Percentiles rank a stretch among this genome's conserved stretches.
phyloP scores from a whole-genome alignment of 805 yeast genomes.

The Candida glaebosa region DNA sequence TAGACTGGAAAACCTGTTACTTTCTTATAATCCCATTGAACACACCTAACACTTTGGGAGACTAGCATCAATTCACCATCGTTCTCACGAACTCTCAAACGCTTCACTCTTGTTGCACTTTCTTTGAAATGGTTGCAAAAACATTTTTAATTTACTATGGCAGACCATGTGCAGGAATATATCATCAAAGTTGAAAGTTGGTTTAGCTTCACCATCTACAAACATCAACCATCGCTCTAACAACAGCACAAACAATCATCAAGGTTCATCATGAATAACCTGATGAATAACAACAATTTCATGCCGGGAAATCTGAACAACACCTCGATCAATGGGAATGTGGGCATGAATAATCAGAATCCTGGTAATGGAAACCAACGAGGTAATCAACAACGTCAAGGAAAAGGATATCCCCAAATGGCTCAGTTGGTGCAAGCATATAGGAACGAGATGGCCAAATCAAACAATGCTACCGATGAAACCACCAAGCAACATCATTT shows the following conservation, averaged over 20 bases:
- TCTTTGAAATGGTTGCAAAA: too few relatives aligned
- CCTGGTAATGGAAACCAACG: conserved; percentile 3
- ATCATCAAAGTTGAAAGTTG: neutral
- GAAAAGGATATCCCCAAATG: conserved; percentile 9
- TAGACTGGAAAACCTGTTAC: too few relatives aligned
- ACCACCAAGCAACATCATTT: conserved; percentile 62
- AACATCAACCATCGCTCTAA: neutral
- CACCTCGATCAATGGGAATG: neutral
- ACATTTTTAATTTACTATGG: too few relatives aligned
- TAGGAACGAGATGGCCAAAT: conserved; percentile 56
- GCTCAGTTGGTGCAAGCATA: conserved; percentile 40
- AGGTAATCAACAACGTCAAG: conserved; percentile 4
- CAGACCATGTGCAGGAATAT: neutral
- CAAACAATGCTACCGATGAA: conserved; percentile 53
- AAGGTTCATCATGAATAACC: conserved; percentile 5
- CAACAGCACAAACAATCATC: neutral
- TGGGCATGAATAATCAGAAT: conserved; percentile 4
- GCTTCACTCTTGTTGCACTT: too few relatives aligned
- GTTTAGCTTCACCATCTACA: neutral
- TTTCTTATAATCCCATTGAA: too few relatives aligned
- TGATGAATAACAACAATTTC: conserved; percentile 3
- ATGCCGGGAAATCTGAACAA: conserved; percentile 1
- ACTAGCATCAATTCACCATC: too few relatives aligned
- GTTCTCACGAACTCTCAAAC: too few relatives aligned
- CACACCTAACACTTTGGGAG: too few relatives aligned